These are phyloP conservation scores for Clavispora phyllophila DNA, from an alignment of 805 yeast genomes.

Conservation along the genomic window DNA sequence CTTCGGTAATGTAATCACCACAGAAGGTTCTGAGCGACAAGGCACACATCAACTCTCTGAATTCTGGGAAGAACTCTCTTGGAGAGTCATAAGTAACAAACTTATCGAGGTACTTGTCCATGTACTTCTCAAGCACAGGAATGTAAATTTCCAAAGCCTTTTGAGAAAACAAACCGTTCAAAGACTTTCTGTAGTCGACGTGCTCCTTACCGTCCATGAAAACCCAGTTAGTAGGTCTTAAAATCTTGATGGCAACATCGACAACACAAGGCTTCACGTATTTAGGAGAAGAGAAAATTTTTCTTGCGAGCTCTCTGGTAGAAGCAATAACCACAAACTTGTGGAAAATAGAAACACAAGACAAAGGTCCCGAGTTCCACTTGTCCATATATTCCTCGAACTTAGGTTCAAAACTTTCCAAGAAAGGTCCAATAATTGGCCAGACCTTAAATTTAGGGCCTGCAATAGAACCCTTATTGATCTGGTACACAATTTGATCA, in stretches of 20 bases:
- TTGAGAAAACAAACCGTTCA: slow-evolving; percentile 85
- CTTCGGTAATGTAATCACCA: slow-evolving; percentile 91
- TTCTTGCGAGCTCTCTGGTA: slow-evolving; percentile 16
- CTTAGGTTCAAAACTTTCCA: slow-evolving; percentile 92
- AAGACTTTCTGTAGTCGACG: slow-evolving; percentile 83
- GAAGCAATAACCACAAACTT: slow-evolving; percentile 72
- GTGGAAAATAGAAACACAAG: slow-evolving; percentile 97
- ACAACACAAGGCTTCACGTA: slow-evolving; percentile 97
- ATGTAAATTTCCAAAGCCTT: slow-evolving; percentile 78
- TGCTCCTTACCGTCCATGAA: slow-evolving; percentile 95
- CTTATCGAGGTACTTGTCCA: slow-evolving; percentile 72
- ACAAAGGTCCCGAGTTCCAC: slow-evolving; percentile 91
- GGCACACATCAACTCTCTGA: slow-evolving; percentile 96
- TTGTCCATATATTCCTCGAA: slow-evolving; percentile 89
- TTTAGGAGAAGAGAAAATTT: slow-evolving; percentile 50
- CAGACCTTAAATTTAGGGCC: slow-evolving; percentile 86
- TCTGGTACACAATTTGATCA: slow-evolving; percentile 76
- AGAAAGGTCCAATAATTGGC: slow-evolving; percentile 95
- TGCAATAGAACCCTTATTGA: slow-evolving; percentile 80
- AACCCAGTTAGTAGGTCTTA: slow-evolving; percentile 97
- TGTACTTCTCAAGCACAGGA: slow-evolving; percentile 78
- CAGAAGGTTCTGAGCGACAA: slow-evolving; percentile 89
- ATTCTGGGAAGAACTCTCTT: slow-evolving; percentile 78
- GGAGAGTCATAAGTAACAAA: slow-evolving; percentile 66
- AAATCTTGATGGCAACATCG: slow-evolving; percentile 89